Evolutionary conservation across 106 monocot genomes (phyloP).

Genomic region (Apostasia shenzhenica): DNA sequence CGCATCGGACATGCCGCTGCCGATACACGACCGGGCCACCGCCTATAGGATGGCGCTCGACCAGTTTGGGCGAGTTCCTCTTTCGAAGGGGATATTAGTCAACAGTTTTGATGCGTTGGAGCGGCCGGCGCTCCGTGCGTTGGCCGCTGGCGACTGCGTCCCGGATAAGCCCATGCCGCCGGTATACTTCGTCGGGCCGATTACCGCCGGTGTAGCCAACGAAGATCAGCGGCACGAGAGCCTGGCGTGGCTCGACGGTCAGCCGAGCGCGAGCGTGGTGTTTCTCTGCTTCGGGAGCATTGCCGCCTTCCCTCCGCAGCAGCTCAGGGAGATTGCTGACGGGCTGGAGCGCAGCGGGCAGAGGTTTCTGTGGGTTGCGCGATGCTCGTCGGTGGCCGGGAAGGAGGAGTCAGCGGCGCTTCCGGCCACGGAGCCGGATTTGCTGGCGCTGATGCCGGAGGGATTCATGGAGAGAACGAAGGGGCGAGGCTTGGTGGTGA

Average conservation of each 20-base stretch:
- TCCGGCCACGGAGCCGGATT: constrained; percentile 26
- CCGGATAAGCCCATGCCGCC: constrained; percentile 20
- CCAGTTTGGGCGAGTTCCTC: background rate
- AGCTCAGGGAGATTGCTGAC: constrained; percentile 46
- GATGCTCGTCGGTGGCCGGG: constrained; percentile 21
- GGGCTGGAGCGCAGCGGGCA: constrained; percentile 63
- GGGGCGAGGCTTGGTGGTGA: constrained; percentile 39
- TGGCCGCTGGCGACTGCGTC: constrained; percentile 19
- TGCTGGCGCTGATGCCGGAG: constrained; percentile 39
- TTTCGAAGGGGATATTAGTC: constrained; percentile 26
- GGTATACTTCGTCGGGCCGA: constrained; percentile 44
- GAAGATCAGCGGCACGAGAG: constrained; percentile 12
- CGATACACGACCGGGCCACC: constrained; percentile 10
- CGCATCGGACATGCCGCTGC: constrained; percentile 13
- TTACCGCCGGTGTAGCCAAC: constrained; percentile 15
- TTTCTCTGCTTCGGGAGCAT: constrained; percentile 76
- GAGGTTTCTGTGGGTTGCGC: constrained; percentile 64
- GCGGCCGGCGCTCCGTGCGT: constrained; percentile 12
- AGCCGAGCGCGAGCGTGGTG: constrained; percentile 52
- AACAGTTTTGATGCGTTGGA: constrained; percentile 56
- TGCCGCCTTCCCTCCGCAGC: constrained; percentile 33
- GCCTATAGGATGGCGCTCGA: constrained; percentile 3
- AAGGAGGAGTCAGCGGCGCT: background rate
- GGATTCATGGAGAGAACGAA: constrained; percentile 52
- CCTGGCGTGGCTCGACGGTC: constrained; percentile 51